A percentile compares a stretch with the other conserved stretches of the same genome.
phyloP scores from a whole-genome alignment of 1,284 basidiomycete species.

The Sanghuangporus baumii region DNA sequence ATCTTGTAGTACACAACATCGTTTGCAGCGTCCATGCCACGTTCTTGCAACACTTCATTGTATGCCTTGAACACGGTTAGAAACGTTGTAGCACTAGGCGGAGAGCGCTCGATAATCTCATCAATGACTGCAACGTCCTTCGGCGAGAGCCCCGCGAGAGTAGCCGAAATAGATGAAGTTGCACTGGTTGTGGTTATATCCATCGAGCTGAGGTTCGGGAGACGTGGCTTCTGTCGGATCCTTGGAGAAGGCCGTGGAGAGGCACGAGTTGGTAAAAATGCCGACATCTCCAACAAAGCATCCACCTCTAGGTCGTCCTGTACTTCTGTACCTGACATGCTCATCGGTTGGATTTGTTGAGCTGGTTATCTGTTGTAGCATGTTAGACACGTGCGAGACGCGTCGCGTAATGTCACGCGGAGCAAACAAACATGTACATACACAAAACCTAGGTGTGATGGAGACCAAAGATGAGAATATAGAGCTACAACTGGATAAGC shows the following conservation, averaged over 20 bases:
- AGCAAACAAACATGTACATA: not conserved
- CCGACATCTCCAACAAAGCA: constrained; percentile 8
- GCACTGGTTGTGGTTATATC: constrained; percentile 17
- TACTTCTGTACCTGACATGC: not conserved
- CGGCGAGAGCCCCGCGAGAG: constrained; percentile 46
- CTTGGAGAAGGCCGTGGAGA: constrained; percentile 14
- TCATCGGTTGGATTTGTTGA: not conserved
- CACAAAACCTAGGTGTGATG: not conserved
- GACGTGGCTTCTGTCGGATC: not conserved
- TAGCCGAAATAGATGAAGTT: constrained; percentile 12
- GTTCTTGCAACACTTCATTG: constrained; percentile 64
- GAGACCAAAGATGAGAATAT: not conserved
- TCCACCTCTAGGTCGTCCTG: not conserved
- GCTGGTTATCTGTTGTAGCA: not conserved
- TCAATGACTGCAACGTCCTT: constrained; percentile 69
- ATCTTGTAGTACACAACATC: constrained; percentile 79
- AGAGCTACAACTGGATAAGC: no score
- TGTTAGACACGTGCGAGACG: constrained; percentile 5
- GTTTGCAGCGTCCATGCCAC: constrained; percentile 67
- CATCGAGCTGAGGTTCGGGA: constrained; percentile 13
- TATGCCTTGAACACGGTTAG: constrained; percentile 77
- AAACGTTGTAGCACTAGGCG: constrained; percentile 62
- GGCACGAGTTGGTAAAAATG: constrained; percentile 11
- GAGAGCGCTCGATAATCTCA: constrained; percentile 61
- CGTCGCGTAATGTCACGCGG: constrained; percentile 3